Conservation (phyloP, 2,329 filamentous ascomycete genomes). For the Cercospora citrullina region DNA sequence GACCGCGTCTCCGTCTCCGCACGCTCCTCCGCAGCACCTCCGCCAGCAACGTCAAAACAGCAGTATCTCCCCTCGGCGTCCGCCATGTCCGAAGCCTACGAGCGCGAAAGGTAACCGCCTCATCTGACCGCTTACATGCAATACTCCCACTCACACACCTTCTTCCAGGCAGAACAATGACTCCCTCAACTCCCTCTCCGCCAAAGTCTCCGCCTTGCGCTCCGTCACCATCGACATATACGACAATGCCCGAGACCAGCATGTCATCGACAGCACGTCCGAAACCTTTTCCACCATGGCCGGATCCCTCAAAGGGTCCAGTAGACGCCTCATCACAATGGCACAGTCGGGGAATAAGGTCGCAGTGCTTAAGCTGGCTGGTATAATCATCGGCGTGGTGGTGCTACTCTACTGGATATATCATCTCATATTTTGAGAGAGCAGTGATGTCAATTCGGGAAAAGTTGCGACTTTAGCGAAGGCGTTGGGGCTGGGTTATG, state of each 20-base stretch:
- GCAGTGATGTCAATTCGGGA: background rate
- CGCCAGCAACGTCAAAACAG: conserved; percentile 9
- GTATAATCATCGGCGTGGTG: conserved; percentile 72
- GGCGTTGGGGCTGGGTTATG: background rate
- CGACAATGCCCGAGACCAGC: conserved; percentile 86
- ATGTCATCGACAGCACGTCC: conserved; percentile 81
- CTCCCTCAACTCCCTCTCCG: conserved; percentile 84
- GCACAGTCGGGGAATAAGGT: conserved; percentile 87
- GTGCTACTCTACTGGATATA: conserved; percentile 72
- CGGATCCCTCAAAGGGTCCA: conserved; percentile 79
- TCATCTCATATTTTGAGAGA: conserved; percentile 36
- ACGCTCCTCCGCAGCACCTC: conserved; percentile 1
- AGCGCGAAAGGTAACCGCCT: conserved; percentile 56
- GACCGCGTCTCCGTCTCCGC: background rate
- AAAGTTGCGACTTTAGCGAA: background rate
- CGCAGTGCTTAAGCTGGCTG: conserved; percentile 85
- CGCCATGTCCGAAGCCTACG: conserved; percentile 59
- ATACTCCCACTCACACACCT: conserved; percentile 5
- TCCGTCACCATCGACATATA: conserved; percentile 97
- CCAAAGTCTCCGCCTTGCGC: conserved; percentile 88
- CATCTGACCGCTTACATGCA: conserved; percentile 18
- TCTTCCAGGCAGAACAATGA: conserved; percentile 79
- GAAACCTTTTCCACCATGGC: conserved; percentile 91
- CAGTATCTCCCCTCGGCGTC: background rate
- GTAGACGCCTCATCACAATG: conserved; percentile 81